A percentile compares a stretch with the other conserved stretches of the same genome.
Conservation (phyloP, 2,329 filamentous ascomycete genomes). For the Cyanodermella asteris region DNA sequence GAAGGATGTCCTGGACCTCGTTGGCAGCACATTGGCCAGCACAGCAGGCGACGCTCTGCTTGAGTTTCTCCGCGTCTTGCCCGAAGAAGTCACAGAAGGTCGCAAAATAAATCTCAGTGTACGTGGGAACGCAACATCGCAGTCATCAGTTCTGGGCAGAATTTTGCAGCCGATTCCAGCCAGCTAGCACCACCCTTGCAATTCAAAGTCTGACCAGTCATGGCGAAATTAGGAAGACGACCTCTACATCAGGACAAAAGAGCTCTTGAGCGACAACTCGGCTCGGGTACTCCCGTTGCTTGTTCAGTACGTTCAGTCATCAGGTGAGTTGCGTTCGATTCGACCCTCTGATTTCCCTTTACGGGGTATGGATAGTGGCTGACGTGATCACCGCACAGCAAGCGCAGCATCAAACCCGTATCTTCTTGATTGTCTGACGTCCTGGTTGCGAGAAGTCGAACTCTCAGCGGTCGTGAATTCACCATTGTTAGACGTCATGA, state of each 20-base stretch:
- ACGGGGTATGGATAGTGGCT: background rate
- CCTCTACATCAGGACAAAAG: slow-evolving; percentile 61
- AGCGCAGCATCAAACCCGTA: slow-evolving; percentile 68
- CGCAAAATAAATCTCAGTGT: slow-evolving; percentile 98
- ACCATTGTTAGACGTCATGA: slow-evolving; percentile 58
- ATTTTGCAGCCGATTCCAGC: slow-evolving; percentile 23
- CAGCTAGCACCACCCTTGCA: slow-evolving; percentile 12
- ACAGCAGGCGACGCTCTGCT: slow-evolving; percentile 58
- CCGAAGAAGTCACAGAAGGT: slow-evolving; percentile 96
- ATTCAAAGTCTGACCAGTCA: slow-evolving; percentile 27
- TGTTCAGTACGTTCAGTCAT: slow-evolving; percentile 78
- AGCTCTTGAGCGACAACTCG: slow-evolving; percentile 79
- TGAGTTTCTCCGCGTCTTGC: slow-evolving; percentile 89
- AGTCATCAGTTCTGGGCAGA: slow-evolving; percentile 22
- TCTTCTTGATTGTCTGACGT: slow-evolving; percentile 84
- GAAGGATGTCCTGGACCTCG: slow-evolving; percentile 60
- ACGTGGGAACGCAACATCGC: slow-evolving; percentile 42
- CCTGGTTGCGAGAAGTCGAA: slow-evolving; percentile 87
- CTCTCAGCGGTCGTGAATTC: slow-evolving; percentile 66
- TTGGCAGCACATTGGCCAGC: slow-evolving; percentile 51
- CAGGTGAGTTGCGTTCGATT: slow-evolving; percentile 32
- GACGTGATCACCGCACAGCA: slow-evolving; percentile 24
- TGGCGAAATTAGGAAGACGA: slow-evolving; percentile 67
- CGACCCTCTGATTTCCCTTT: slow-evolving; percentile 1
- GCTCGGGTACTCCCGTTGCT: slow-evolving; percentile 69